Conservation (phyloP, 495 filamentous ascomycete species). For the Aspergillus bridgeri region DNA sequence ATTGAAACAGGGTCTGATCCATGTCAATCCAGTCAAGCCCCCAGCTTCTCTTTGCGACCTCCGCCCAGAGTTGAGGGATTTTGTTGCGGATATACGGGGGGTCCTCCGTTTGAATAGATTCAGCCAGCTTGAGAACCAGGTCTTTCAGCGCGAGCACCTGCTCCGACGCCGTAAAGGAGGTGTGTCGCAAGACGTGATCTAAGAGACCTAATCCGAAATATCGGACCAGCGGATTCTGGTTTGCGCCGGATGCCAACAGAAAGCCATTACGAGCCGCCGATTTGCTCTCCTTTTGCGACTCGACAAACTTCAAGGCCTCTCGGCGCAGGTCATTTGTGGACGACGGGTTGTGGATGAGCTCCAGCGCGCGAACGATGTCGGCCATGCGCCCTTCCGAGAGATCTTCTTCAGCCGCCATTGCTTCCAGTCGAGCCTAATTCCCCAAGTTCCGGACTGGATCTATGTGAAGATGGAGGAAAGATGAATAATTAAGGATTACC, state of each 20-base stretch:
- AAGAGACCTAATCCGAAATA: conserved; percentile 91
- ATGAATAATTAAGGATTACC: conserved; percentile 4
- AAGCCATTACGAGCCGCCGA: conserved; percentile 85
- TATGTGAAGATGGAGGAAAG: not conserved
- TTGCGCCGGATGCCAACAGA: conserved; percentile 67
- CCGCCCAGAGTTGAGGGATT: conserved; percentile 91
- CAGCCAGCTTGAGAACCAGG: conserved; percentile 77
- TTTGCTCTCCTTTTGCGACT: conserved; percentile 70
- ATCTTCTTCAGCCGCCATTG: conserved; percentile 39
- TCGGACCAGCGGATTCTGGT: conserved; percentile 74
- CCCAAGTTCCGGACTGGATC: not conserved
- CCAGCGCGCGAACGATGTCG: conserved; percentile 74
- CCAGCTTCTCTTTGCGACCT: conserved; percentile 92
- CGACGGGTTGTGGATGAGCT: conserved; percentile 77
- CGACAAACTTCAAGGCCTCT: conserved; percentile 78
- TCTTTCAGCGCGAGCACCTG: conserved; percentile 62
- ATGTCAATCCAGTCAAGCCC: conserved; percentile 88
- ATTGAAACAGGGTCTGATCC: conserved; percentile 74
- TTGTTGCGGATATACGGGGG: conserved; percentile 87
- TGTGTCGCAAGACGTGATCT: conserved; percentile 81
- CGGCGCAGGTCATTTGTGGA: conserved; percentile 81
- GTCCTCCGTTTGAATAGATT: conserved; percentile 66
- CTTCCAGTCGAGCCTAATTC: conserved; percentile 1
- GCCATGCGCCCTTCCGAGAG: conserved; percentile 42
- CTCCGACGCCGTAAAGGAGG: conserved; percentile 63